Percentiles rank a stretch among this genome's conserved stretches.
phyloP scores from a whole-genome alignment of 345 rosid genomes.

The Boechera retrofracta region DNA sequence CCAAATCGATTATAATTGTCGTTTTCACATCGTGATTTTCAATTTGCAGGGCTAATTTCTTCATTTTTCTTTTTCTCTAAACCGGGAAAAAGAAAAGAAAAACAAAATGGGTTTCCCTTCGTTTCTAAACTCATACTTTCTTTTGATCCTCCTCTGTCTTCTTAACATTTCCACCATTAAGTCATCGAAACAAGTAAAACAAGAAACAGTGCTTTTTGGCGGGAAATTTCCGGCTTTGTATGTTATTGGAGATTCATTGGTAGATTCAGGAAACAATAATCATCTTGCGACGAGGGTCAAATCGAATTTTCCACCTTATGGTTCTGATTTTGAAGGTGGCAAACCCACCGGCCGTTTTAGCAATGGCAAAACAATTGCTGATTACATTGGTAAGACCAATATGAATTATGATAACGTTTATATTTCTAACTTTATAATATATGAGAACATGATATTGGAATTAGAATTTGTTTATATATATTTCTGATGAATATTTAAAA shows the following conservation, averaged over 20 bases:
- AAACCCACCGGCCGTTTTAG: conserved; percentile 61
- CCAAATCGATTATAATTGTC: conserved; percentile 5
- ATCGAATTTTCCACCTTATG: conserved; percentile 62
- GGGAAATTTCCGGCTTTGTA: conserved; percentile 45
- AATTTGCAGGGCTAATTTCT: not conserved
- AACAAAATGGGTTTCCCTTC: conserved; percentile 24
- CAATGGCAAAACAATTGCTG: conserved; percentile 55
- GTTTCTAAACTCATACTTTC: conserved; percentile 1
- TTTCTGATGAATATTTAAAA: not conserved
- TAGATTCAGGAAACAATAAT: conserved; percentile 73
- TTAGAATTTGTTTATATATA: not conserved
- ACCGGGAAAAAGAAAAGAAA: not conserved
- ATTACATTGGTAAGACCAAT: conserved; percentile 47
- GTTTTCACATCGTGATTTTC: not conserved
- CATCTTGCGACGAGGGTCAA: conserved; percentile 40
- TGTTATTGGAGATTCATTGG: conserved; percentile 71
- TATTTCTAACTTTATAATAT: not conserved
- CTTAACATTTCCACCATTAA: conserved; percentile 20
- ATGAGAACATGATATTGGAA: not conserved
- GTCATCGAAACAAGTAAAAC: conserved; percentile 6
- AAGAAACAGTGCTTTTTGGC: conserved; percentile 31
- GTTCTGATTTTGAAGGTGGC: conserved; percentile 57
- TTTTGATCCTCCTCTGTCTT: conserved; percentile 18
- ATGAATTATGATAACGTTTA: not conserved
- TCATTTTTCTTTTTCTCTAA: not conserved